Evolutionary conservation across 139 green algal species (phyloP).

Genomic region (Tetradesmus obliquus): DNA sequence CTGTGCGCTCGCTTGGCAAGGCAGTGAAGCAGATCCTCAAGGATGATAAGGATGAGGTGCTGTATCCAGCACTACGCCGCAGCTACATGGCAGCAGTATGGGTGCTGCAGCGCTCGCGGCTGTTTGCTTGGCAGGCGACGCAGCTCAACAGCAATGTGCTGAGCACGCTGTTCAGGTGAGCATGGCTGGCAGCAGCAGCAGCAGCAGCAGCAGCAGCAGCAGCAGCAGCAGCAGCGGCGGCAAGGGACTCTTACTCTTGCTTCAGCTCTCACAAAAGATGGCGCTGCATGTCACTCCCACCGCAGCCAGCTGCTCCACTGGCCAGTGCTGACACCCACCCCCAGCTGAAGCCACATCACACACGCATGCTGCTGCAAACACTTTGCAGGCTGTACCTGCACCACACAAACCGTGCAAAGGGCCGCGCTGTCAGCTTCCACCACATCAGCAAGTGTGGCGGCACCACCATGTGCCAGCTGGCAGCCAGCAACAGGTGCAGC

Average conservation of each 20-base stretch:
- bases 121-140: conserved; percentile 28
- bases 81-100: conserved; percentile 16
- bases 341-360: too few species aligned
- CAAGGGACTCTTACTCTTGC: background rate
- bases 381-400: conserved; percentile 20
- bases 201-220: background rate
- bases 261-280: too few species aligned
- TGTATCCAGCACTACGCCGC: background rate
- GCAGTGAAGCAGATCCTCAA: background rate
- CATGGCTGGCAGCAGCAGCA: background rate
- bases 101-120: conserved; percentile 26
- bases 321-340: too few species aligned
- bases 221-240: background rate
- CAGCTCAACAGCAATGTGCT: conserved; percentile 28
- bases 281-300: background rate
- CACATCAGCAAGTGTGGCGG: conserved; percentile 43
- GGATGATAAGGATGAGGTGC: conserved; percentile 1
- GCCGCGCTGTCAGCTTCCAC: conserved; percentile 35
- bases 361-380: background rate
- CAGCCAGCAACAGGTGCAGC: conserved; percentile 40
- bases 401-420: conserved; percentile 19
- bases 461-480: conserved; percentile 44
- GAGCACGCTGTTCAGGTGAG: conserved; percentile 37
- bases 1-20: conserved; percentile 7
- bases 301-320: background rate